A percentile compares a stretch with the other conserved stretches of the same genome.
These are phyloP conservation scores for Neurospora crassa DNA, from an alignment of 2,329 filamentous ascomycete species.

Conservation along the genomic window DNA sequence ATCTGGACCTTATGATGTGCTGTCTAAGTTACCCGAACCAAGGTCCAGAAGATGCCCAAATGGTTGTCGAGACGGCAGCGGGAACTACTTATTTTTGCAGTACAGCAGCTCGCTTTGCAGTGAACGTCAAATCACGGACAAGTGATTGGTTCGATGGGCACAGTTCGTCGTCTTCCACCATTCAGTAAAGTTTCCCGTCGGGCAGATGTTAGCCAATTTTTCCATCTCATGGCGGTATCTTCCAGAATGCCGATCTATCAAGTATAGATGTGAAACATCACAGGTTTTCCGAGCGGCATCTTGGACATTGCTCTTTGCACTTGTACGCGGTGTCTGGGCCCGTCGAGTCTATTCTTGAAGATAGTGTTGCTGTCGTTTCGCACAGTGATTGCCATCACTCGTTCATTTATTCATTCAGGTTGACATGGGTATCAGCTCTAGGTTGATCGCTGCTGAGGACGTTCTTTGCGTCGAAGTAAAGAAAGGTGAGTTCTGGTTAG, in stretches of 20 bases:
- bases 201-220: background rate
- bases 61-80: background rate
- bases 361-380: background rate
- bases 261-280: background rate
- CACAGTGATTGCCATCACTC: background rate
- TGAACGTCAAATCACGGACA: background rate
- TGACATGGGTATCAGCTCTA: too few relatives aligned
- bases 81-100: background rate
- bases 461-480: background rate
- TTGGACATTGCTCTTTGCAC: background rate
- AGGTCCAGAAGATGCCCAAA: background rate
- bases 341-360: background rate
- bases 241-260: background rate
- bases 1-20: background rate
- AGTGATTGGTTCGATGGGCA: background rate
- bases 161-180: background rate
- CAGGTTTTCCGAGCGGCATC: background rate
- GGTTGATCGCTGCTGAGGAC: background rate
- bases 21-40: background rate
- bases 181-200: background rate
- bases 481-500: background rate
- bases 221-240: background rate
- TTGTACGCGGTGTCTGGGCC: background rate
- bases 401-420: background rate
- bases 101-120: background rate